Base-by-base conservation (phyloP, 192 early-diverging fungal genomes). In the Helicostylum pulchrum region DNA sequence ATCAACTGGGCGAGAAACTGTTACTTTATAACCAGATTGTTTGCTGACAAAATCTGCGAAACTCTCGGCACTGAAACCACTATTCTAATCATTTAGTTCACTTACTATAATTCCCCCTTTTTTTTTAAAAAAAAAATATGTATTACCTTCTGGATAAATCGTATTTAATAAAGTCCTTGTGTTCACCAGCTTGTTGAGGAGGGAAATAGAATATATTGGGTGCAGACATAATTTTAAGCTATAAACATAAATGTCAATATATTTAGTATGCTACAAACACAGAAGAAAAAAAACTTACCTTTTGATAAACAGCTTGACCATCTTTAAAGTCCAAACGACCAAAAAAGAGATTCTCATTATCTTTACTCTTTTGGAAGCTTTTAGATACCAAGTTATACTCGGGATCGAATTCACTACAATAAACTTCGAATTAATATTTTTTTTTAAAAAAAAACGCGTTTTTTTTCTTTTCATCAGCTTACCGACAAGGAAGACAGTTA, bases 401-500 rank as follows among this genome's bases (percentile, higher is more conserved):
- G 9, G 80, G 75, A 36, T 86, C 85, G 65, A 91, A 89, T 47
- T 87, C 83, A 60, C 90, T 90, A 57, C 9, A 66, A 32, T 7
- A 3, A 66, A 11, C 20, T 53, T 12, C 14, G 23, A 3, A 36
- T 44, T 19, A 23, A n/a, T 36, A 34, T 26, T 26, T 26, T 26
- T 26, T 26, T 26, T 26, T 26, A 55, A 21, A 15, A 17, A 21
- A 64, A 31, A 46, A 45, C 45, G 23, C 42, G 39, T 11, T 30
- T 73, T 14, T 23, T 26, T 36, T n/a, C n/a, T 21, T 30, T 39
- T n/a, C 8, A 1, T 49, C 1, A 46, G 54, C 63, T 62, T 82
- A 90, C 91, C 74, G 82, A 83, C 91, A 93, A 19, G 88, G 88
- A n/a, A 57, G 61, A 65, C 91, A 93, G 20, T 83, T 70, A 68